phyloP scores from a whole-genome alignment of 192 early-diverging fungal species.

The Anaeromyces robustus region DNA sequence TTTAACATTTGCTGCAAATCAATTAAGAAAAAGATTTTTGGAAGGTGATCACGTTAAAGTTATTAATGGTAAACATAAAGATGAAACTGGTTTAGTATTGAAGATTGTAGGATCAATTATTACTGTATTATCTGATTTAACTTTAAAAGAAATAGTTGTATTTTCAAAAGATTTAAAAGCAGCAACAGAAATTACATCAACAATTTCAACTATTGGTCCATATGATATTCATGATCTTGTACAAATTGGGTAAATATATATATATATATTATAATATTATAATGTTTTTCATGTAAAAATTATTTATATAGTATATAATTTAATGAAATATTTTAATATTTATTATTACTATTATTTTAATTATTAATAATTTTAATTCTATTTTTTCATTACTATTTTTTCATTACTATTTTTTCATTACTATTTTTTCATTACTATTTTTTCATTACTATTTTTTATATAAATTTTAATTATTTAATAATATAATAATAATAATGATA shows the following conservation, averaged over 20 bases:
- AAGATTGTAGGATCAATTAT: conserved; percentile 64
- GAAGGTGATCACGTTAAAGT: conserved; percentile 92
- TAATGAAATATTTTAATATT: no score
- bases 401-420: no score
- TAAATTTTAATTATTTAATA: no score
- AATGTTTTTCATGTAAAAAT: no score
- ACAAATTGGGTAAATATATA: conserved; percentile 42
- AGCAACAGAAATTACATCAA: conserved; percentile 48
- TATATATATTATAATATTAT: neutral
- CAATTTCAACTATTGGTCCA: conserved; percentile 29
- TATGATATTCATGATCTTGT: conserved; percentile 85
- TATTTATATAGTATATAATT: no score
- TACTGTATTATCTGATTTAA: conserved; percentile 61
- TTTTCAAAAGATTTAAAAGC: conserved; percentile 77
- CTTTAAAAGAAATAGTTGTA: conserved; percentile 58
- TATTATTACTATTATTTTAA: no score
- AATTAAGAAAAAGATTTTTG: conserved; percentile 79
- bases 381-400: no score
- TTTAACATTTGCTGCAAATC: conserved; percentile 16
- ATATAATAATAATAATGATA: neutral
- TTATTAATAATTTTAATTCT: no score
- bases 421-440: no score
- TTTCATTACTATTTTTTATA: no score
- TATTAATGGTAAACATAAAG: conserved; percentile 64
- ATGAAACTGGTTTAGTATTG: conserved; percentile 78